Evolutionary conservation across 164 flowering plant species (phyloP), one percentile per base, ranked within the genome.

Genomic region (Sedum album): DNA sequence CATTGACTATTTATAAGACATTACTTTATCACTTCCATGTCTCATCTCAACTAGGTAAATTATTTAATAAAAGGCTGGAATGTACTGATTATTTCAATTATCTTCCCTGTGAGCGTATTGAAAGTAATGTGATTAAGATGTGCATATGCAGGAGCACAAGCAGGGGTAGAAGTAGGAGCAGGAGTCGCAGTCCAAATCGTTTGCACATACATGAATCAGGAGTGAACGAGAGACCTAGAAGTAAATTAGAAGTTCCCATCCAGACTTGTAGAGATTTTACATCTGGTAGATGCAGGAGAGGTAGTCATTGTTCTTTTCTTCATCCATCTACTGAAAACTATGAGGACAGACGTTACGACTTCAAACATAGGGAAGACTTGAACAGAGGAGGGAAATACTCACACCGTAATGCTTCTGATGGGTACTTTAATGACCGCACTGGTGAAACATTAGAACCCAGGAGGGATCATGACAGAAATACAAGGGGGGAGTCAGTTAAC

Each of bases 241-340:
- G 75, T 70, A 79, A 79, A 71, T 67, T 80, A 6, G 78, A 79
- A 48, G 69, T 68, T 49, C 73, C 81, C 69, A 68, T 78, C 69
- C 84, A 72, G 69, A 7, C n/a, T n/a, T n/a, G n/a, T n/a, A n/a
- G n/a, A n/a, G n/a, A n/a, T n/a, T n/a, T n/a, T n/a, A n/a, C n/a
- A 46, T 65, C 74, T 72, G 96, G 90, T 33, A 83, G 79, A 70
- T 86, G 93, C 78, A 82, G 83, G 78, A 80, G 83, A 75, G 91
- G 86, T 28, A 73, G 68, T 79, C 75, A 79, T 33, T 85, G 90
- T 73, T 78, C 76, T 57, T 88, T 82, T 80, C 69, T 77, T 76
- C 96, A 88, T 73, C 76, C 78, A n/a, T 81, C 71, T 57, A 72
- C 68, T 68, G 69, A 73, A 66, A 73, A 51, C 35, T 70, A 75